Evolutionary conservation across 2,329 filamentous ascomycete species (phyloP).

Genomic region (Elsinoe perseae): DNA sequence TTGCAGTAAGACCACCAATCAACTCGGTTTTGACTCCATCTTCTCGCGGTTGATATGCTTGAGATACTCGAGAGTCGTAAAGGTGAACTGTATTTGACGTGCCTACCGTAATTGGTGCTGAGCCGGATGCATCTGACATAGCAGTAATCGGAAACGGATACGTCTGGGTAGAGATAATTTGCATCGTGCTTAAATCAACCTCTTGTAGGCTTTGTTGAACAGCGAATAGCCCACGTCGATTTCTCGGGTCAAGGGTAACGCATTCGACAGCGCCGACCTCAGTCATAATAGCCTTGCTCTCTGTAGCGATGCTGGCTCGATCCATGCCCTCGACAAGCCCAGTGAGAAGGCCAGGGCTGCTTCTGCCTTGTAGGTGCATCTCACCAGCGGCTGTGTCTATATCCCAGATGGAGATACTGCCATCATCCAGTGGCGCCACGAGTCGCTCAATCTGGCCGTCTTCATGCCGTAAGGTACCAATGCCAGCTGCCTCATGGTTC

Average conservation of each 20-base stretch:
- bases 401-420: constrained; percentile 83
- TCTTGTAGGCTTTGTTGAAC: constrained; percentile 70
- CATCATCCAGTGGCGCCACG: constrained; percentile 74
- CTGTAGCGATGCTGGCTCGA: constrained; percentile 36
- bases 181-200: constrained; percentile 68
- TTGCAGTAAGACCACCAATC: constrained; percentile 33
- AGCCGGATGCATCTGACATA: constrained; percentile 60
- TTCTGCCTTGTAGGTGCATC: constrained; percentile 59
- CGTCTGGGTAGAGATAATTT: constrained; percentile 58
- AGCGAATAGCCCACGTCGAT: constrained; percentile 67
- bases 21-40: constrained; percentile 21
- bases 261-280: constrained; percentile 68
- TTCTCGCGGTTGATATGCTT: not conserved
- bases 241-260: constrained; percentile 65
- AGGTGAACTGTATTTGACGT: constrained; percentile 75
- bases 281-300: constrained; percentile 53
- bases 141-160: constrained; percentile 81
- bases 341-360: constrained; percentile 59
- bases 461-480: constrained; percentile 55
- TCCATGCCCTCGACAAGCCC: constrained; percentile 43
- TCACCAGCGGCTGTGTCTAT: constrained; percentile 28
- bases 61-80: constrained; percentile 59
- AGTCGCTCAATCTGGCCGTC: constrained; percentile 52
- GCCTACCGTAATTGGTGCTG: constrained; percentile 71
- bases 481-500: constrained; percentile 60